Evolutionary conservation across 805 yeast species (phyloP).

Genomic region (Candida krabiensis): DNA sequence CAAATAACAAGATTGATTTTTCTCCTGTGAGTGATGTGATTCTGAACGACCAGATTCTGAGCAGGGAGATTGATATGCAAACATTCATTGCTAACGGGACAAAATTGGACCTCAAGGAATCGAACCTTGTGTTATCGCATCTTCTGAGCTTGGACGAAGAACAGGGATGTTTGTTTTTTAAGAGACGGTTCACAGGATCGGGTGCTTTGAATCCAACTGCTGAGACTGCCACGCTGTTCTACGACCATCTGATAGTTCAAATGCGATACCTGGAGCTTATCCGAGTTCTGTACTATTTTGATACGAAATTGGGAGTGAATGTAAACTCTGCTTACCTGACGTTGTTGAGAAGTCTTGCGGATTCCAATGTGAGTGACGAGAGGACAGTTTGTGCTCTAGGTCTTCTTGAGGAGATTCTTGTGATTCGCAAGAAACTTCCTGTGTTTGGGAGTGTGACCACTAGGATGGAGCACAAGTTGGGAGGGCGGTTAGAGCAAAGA

Average conservation of each 20-base stretch:
- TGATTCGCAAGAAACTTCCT: neutral
- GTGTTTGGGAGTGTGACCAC: neutral
- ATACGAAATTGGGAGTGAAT: slow-evolving; percentile 2
- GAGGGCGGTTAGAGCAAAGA: neutral
- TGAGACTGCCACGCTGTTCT: slow-evolving; percentile 5
- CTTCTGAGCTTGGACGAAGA: slow-evolving; percentile 5
- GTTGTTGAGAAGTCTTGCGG: slow-evolving; percentile 4
- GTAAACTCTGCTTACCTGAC: slow-evolving; percentile 1
- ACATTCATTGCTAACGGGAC: slow-evolving; percentile 3
- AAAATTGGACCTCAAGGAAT: neutral
- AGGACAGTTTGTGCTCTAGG: slow-evolving; percentile 1
- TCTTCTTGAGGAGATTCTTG: slow-evolving; percentile 1
- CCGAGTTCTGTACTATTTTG: slow-evolving; percentile 5
- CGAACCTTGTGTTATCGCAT: slow-evolving; percentile 8
- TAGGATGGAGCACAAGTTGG: neutral
- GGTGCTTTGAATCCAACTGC: slow-evolving; percentile 1
- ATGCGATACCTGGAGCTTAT: slow-evolving; percentile 6
- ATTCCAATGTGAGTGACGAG: neutral
- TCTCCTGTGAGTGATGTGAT: slow-evolving; percentile 4
- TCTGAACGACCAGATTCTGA: slow-evolving; percentile 5
- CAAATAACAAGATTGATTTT: neutral
- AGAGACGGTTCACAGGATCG: slow-evolving; percentile 1
- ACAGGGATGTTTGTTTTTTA: slow-evolving; percentile 9
- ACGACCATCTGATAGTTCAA: slow-evolving; percentile 5
- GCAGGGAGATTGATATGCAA: slow-evolving; percentile 1